Conservation (phyloP, 208 protist species). For the Leishmania tropica region DNA sequence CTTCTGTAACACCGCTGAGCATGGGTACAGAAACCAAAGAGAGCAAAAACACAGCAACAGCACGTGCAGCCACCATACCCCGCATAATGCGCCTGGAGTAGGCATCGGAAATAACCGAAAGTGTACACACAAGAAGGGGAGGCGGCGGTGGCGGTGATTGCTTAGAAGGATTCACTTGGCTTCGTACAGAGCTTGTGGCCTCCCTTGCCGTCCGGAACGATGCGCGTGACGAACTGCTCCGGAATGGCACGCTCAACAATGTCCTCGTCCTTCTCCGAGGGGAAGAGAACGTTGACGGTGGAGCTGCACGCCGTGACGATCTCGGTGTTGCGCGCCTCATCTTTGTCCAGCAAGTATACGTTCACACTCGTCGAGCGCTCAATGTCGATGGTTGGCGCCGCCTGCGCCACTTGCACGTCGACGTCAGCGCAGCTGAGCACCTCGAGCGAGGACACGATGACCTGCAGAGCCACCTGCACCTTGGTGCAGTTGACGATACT, state of each 20-base stretch:
- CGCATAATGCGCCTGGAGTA: no score
- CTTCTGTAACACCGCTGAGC: not conserved
- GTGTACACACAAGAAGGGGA: not conserved
- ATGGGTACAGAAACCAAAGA: not conserved
- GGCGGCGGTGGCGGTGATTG: not conserved
- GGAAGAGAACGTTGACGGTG: slow-evolving; percentile 77
- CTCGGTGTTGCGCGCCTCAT: slow-evolving; percentile 63
- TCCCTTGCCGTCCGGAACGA: slow-evolving; percentile 65
- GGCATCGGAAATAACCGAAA: not conserved
- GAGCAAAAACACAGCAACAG: not conserved
- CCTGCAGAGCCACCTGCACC: slow-evolving; percentile 72
- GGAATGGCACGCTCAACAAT: slow-evolving; percentile 75
- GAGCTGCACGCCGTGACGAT: slow-evolving; percentile 78
- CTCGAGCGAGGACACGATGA: slow-evolving; percentile 69
- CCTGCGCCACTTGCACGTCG: slow-evolving; percentile 65
- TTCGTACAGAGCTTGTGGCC: slow-evolving; percentile 73
- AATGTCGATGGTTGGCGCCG: slow-evolving; percentile 66
- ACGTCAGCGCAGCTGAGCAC: slow-evolving; percentile 65
- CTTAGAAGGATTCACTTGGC: slow-evolving; percentile 37
- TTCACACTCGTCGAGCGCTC: slow-evolving; percentile 71
- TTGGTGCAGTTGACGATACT: slow-evolving; percentile 70
- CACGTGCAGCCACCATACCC: not conserved
- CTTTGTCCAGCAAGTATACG: slow-evolving; percentile 66
- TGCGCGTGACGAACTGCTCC: slow-evolving; percentile 79
- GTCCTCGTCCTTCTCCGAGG: slow-evolving; percentile 56